These are phyloP conservation scores for Aspergillus sp. DNA, from an alignment of 2,329 filamentous ascomycete genomes.

Conservation along the genomic window DNA sequence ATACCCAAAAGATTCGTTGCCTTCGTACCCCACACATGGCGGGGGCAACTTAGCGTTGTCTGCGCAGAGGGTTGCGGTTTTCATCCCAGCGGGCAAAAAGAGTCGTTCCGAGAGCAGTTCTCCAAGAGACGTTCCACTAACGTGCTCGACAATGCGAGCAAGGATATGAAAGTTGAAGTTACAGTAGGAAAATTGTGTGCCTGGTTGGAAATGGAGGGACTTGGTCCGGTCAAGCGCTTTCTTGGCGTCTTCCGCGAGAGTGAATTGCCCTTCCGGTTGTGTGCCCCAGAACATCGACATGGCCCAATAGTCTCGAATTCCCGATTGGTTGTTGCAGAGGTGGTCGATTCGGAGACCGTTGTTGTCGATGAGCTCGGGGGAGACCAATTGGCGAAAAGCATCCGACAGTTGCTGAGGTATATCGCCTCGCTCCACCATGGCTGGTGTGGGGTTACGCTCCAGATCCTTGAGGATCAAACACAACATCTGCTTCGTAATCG, in stretches of 20 bases:
- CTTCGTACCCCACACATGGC: conserved; percentile 49
- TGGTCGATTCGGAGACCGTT: conserved; percentile 39
- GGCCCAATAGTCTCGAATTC: conserved; percentile 51
- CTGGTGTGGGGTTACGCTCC: conserved; percentile 33
- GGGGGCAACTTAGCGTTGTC: conserved; percentile 41
- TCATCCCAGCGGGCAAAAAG: conserved; percentile 47
- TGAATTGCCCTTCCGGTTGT: conserved; percentile 43
- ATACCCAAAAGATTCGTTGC: conserved; percentile 41
- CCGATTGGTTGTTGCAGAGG: conserved; percentile 47
- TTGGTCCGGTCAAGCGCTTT: conserved; percentile 34
- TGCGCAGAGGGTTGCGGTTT: conserved; percentile 41
- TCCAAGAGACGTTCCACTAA: conserved; percentile 37
- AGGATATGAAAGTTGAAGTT: conserved; percentile 49
- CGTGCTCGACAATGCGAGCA: conserved; percentile 42
- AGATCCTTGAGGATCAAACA: conserved; percentile 42
- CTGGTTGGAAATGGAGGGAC: conserved; percentile 47
- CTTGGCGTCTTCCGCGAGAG: conserved; percentile 33
- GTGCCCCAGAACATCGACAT: conserved; percentile 48
- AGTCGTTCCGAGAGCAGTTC: conserved; percentile 42
- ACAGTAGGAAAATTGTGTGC: conserved; percentile 47
- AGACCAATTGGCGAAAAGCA: conserved; percentile 27
- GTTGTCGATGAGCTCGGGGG: conserved; percentile 13
- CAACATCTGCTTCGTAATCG: conserved; percentile 51
- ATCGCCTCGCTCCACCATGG: conserved; percentile 31
- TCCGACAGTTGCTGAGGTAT: conserved; percentile 36